Evolutionary conservation across 208 protist species (phyloP), one percentile per base, ranked within the genome.

Genomic region (Trypanosoma cruzi): DNA sequence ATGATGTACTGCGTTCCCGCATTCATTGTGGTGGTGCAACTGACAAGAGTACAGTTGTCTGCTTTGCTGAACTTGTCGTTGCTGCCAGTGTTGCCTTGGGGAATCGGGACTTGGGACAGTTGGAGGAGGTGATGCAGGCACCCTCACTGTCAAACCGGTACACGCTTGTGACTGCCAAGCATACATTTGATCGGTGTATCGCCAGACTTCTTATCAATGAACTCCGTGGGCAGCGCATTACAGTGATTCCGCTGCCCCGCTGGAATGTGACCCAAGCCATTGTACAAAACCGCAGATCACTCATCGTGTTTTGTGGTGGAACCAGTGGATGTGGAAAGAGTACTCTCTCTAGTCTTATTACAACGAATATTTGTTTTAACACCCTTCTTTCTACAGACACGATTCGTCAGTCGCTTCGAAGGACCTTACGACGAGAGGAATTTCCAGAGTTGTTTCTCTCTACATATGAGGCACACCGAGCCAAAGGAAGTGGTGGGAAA

Each of bases 251-350:
- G 1, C 58, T 84, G 7, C 68, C 68, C 8, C 82, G 86, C 10
- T 88, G 79, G 80, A 49, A 31, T 44, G 70, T 67, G 49, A 71
- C 78, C 10, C 68, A 78, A 29, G 66, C 57, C 14, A 68, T 79
- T 67, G 71, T 96, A 20, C 76, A 84, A 52, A 52, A 83, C 20
- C 74, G 77, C 29, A 68, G 77, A 18, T 85, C 89, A 6, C 73
- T 97, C 16, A 88, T 95, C 14, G 64, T 98, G 44, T 85, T 98
- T n/a, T 75, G 93, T 29, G 92, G 94, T 29, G 96, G 96, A 49
- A 97, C 96, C 1, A 96, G 87, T 57, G 96, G 96, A 22, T 94
- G 88, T 28, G 96, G 96, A 24, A 98, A 98, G 73, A 93, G 81
- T 50, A 97, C 94, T 0, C 68, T 98, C 3, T 85, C 94, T 8